Conservation (phyloP, 2,329 filamentous ascomycete species). For the Karstenula rhodostoma region DNA sequence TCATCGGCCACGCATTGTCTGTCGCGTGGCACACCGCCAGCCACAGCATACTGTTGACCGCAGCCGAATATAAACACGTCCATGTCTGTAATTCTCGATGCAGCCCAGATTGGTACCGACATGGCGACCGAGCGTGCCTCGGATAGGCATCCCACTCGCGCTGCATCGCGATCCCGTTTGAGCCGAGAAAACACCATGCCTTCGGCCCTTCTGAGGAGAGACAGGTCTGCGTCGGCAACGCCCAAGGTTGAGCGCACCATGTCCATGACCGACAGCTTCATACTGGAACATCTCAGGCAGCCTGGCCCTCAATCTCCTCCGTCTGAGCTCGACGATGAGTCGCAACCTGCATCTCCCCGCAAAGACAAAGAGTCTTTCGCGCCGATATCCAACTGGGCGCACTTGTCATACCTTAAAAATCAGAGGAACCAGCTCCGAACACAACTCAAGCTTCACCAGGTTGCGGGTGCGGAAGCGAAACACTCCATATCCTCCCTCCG, state of each 20-base stretch:
- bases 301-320: conserved; percentile 19
- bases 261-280: conserved; percentile 47
- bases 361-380: conserved; percentile 34
- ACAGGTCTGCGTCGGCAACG: conserved; percentile 30
- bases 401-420: conserved; percentile 46
- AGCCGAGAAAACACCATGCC: conserved; percentile 43
- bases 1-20: conserved; percentile 20
- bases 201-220: conserved; percentile 32
- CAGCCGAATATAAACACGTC: conserved; percentile 17
- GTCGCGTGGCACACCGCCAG: conserved; percentile 32
- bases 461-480: conserved; percentile 44
- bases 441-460: conserved; percentile 43
- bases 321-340: conserved; percentile 20
- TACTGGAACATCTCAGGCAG: conserved; percentile 36
- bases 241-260: conserved; percentile 41
- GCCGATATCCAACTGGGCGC: conserved; percentile 47
- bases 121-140: conserved; percentile 29
- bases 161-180: conserved; percentile 29
- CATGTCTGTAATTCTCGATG: conserved; percentile 20
- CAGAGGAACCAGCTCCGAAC: conserved; percentile 44
- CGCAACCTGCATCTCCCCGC: conserved; percentile 16
- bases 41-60: conserved; percentile 17
- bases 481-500: conserved; percentile 46
- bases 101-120: conserved; percentile 20
- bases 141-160: conserved; percentile 26